Conservation (phyloP, 2,329 filamentous ascomycete genomes). For the Aspergillus japonicus region DNA sequence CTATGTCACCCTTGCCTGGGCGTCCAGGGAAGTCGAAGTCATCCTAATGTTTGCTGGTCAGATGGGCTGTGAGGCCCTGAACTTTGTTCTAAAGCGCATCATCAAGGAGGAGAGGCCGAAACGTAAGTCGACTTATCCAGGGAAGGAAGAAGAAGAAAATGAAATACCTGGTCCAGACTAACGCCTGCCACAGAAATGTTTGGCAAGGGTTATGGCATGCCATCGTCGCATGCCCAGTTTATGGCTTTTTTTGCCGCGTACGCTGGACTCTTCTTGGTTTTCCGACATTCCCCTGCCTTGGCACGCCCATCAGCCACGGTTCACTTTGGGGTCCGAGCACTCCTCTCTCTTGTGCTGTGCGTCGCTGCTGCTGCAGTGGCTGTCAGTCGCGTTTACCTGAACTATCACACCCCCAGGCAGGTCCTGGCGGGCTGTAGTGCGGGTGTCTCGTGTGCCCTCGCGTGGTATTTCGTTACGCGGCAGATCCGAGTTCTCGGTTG, state of each 20-base stretch:
- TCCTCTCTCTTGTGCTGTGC: conserved; percentile 58
- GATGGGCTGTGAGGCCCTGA: conserved; percentile 84
- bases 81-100: conserved; percentile 82
- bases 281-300: conserved; percentile 67
- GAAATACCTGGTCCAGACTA: background rate
- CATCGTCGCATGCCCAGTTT: conserved; percentile 91
- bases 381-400: conserved; percentile 81
- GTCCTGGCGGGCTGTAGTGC: conserved; percentile 76
- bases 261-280: conserved; percentile 77
- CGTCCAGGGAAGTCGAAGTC: conserved; percentile 86
- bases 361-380: conserved; percentile 68
- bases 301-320: conserved; percentile 44
- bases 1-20: conserved; percentile 87
- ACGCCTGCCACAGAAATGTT: conserved; percentile 57
- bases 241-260: conserved; percentile 87
- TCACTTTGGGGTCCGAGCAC: conserved; percentile 55
- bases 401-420: conserved; percentile 86
- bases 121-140: conserved; percentile 52
- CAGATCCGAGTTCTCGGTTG: conserved; percentile 65
- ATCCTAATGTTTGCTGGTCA: conserved; percentile 88
- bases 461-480: conserved; percentile 76
- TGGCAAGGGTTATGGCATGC: conserved; percentile 97
- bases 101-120: conserved; percentile 89
- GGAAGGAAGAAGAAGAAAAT: background rate
- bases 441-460: conserved; percentile 67